Evolutionary conservation across 169 alveolate genomes (phyloP), one percentile per base, ranked within the genome.

Genomic region (Theileria sp.): DNA sequence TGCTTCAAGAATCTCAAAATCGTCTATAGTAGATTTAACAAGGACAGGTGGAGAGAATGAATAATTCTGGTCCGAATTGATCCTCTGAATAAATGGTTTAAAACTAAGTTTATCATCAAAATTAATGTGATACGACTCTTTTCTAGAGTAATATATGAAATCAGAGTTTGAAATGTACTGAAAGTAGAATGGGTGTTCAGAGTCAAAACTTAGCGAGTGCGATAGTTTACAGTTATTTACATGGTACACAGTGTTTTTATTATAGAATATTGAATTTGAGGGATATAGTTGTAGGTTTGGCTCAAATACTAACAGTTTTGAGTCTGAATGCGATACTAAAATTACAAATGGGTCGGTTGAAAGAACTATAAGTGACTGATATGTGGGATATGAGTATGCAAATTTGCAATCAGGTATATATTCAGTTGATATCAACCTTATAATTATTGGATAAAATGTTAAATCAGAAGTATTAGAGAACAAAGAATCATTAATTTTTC

Each of bases 351-450:
- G 84, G 60, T 82, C 75, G 4, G 88, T 75, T 5, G 51, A 15
- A 58, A 82, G 49, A 7, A 82, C 75, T 9, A 77, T 3, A 19
- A 82, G 26, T 56, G 88, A 51, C 54, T 82, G 86, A 65, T 75
- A 82, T 36, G 36, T 21, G 6, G 68, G 56, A 17, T 50, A 50
- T 36, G 60, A 38, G 75, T 66, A 34, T 19, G 30, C 49, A n/a
- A 10, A 66, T 17, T 19, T 61, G 28, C 54, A n/a, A 19, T 72
- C 75, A 19, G 60, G 54, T 36, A 23, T 13, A 10, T 32, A 60
- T 1, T 75, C 80, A 21, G 23, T 68, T 19, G 85, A 28, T 36
- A 66, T 64, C 51, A 82, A 67, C 58, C 56, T 82, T 44, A 30
- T 64, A 0, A 82, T 74, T 3, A 64, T 15, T 12, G 88, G 88